These are phyloP conservation scores for Boletus tomentosulus DNA, from an alignment of 768 basidiomycete species.

Conservation along the genomic window DNA sequence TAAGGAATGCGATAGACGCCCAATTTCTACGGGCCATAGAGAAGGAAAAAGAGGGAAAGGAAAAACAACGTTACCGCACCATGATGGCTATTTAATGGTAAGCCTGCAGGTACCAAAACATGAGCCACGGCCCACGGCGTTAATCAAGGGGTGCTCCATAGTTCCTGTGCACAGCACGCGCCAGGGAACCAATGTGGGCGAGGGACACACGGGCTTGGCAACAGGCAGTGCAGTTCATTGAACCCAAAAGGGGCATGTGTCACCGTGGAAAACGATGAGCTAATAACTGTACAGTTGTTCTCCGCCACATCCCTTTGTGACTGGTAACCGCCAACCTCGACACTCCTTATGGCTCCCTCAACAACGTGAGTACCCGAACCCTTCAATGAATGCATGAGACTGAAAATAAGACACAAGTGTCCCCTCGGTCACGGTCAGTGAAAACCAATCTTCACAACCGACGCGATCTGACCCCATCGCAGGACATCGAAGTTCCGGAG, in stretches of 20 bases:
- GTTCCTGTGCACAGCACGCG: not conserved
- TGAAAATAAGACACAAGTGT: conserved; percentile 30
- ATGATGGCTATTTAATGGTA: not conserved
- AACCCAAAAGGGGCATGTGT: not conserved
- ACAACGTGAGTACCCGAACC: conserved; percentile 44
- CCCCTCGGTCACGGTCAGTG: conserved; percentile 45
- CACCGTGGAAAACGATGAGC: conserved; percentile 24
- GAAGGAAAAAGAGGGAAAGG: not conserved
- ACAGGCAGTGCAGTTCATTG: not conserved
- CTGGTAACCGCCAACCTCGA: conserved; percentile 33
- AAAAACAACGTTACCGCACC: not conserved
- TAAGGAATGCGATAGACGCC: conserved; percentile 17
- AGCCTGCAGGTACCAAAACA: not conserved
- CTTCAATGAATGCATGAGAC: not conserved
- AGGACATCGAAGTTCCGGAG: conserved; percentile 97
- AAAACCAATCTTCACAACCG: not conserved
- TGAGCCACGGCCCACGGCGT: not conserved
- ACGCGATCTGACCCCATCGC: conserved; percentile 16
- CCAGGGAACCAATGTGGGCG: no score
- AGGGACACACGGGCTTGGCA: not conserved
- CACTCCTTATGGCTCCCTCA: conserved; percentile 43
- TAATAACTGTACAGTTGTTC: conserved; percentile 37
- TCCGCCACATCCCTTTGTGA: conserved; percentile 31
- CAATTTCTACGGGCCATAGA: conserved; percentile 11
- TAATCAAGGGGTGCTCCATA: not conserved